Evolutionary conservation across 2,329 filamentous ascomycete species (phyloP).

Genomic region (Laburnicola sp.): DNA sequence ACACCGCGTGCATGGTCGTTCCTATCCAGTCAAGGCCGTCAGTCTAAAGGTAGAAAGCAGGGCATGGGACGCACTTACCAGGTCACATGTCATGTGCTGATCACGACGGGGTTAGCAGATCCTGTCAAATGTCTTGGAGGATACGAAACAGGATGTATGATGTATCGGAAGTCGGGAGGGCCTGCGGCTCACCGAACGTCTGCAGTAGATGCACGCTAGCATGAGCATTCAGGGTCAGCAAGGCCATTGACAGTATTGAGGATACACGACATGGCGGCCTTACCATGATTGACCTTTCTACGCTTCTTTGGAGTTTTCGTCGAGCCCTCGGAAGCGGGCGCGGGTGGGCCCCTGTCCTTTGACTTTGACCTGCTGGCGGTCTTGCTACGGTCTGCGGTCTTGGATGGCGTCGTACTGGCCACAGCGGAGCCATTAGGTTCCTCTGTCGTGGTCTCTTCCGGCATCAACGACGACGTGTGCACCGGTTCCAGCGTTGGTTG

Average conservation of each 20-base stretch:
- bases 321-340: slow-evolving; percentile 33
- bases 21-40: slow-evolving; percentile 58
- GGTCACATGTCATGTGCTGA: slow-evolving; percentile 59
- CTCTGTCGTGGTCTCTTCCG: slow-evolving; percentile 34
- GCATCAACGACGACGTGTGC: slow-evolving; percentile 43
- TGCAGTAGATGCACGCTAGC: slow-evolving; percentile 57
- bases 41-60: slow-evolving; percentile 33
- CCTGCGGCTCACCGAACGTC: slow-evolving; percentile 53
- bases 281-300: slow-evolving; percentile 59
- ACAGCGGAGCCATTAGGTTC: slow-evolving; percentile 43
- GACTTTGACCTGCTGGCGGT: slow-evolving; percentile 27
- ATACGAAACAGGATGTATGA: slow-evolving; percentile 25
- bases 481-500: slow-evolving; percentile 34
- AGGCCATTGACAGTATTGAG: slow-evolving; percentile 22
- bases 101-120: slow-evolving; percentile 39
- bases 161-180: slow-evolving; percentile 27
- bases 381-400: not conserved
- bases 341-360: slow-evolving; percentile 33
- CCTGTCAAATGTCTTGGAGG: slow-evolving; percentile 26
- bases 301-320: slow-evolving; percentile 52
- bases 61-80: slow-evolving; percentile 40
- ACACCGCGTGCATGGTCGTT: slow-evolving; percentile 94
- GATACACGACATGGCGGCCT: slow-evolving; percentile 30
- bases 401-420: slow-evolving; percentile 38
- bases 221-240: slow-evolving; percentile 33